Base-by-base conservation (phyloP, 129 eudicot species). In the Centrapalus pauciflorus region DNA sequence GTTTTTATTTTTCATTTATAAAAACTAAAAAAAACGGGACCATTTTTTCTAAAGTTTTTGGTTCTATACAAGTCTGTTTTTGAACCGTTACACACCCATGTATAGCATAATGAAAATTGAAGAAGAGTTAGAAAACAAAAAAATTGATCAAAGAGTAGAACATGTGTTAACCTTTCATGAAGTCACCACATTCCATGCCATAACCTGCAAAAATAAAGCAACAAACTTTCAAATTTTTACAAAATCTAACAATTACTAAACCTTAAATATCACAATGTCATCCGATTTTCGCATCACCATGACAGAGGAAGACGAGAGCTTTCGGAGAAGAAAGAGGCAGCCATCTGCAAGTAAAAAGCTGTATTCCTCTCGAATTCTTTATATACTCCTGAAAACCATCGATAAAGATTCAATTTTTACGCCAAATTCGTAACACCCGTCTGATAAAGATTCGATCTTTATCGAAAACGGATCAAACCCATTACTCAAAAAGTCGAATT, bases 161-260 rank as follows among this genome's bases (percentile, higher is more conserved):
- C 17, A 50, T 38, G 50, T 40, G 24, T 27, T 43, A 29, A 32
- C 98, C 98, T 92, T 73, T 92, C 98, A 92, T 92, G 81, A 81
- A 92, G 51, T 73, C 81, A 71, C 98, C 84, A 82, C 98, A 92
- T 72, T 92, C 98, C 98, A 92, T 92, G 68, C 98, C 98, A 82
- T 92, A 92, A 48, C 98, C 98, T 92, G 87, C 82, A 55, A 56
- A 3, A 62, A n/a, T n/a, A n/a, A n/a, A n/a, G n/a, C n/a, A n/a
- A n/a, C 37, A 25, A 62, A 74, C 74, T 48, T 56, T 37, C 59
- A 60, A 24, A 41, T 9, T 54, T 9, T 54, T 19, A 17, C 41
- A 64, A n/a, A 14, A 66, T 21, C 68, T 61, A 12, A 55, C 21
- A n/a, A 38, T 50, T 14, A 26, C 2, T 25, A 58, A 48, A 64